phyloP scores from a whole-genome alignment of 164 flowering plant species.

The Tinospora cordifolia region DNA sequence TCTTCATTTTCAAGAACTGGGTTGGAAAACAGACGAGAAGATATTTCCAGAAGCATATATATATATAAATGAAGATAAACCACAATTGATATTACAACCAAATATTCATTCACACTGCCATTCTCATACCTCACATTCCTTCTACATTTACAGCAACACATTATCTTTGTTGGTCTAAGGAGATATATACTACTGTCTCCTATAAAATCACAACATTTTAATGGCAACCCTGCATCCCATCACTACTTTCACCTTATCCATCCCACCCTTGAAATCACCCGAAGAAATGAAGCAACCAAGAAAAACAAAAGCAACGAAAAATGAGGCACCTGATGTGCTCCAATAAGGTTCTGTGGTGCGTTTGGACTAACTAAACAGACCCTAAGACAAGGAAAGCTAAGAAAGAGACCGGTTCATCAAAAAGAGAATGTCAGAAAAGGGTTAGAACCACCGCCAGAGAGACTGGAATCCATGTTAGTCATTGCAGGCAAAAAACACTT shows the following conservation, averaged over 20 bases:
- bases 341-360: slow-evolving; percentile 7
- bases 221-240: not conserved
- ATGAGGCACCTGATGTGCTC: not conserved
- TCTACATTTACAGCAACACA: not conserved
- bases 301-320: too few species aligned
- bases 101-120: not conserved
- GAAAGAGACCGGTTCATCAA: slow-evolving; percentile 2
- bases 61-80: not conserved
- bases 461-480: slow-evolving; percentile 41
- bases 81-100: slow-evolving; percentile 1
- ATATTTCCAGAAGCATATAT: not conserved
- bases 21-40: not conserved
- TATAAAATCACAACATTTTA: not conserved
- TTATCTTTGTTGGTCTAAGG: not conserved
- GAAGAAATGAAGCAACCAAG: not conserved
- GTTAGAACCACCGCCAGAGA: slow-evolving; percentile 9
- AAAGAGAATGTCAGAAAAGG: not conserved
- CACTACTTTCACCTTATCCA: not conserved
- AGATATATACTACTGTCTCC: not conserved
- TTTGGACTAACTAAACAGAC: slow-evolving; percentile 13
- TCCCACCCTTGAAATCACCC: not conserved
- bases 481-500: slow-evolving; percentile 34
- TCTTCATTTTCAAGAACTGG: too few species aligned
- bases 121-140: not conserved
- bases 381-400: slow-evolving; percentile 8